Evolutionary conservation across 495 filamentous ascomycete species (phyloP), one percentile per base, ranked within the genome.

Genomic region (Tuber brumale): DNA sequence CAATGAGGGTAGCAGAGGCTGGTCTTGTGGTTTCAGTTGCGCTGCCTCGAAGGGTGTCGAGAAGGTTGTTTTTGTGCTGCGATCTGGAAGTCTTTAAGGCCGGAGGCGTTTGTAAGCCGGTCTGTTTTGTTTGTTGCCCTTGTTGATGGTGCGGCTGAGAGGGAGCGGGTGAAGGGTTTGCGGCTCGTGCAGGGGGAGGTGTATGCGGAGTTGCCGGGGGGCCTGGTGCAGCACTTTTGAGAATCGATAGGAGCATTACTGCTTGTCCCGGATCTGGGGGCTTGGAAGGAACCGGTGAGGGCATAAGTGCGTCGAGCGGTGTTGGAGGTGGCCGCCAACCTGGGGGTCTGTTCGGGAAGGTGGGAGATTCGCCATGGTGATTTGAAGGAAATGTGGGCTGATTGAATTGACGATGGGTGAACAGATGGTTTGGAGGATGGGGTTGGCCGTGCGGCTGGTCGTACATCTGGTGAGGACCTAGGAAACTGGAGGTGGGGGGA

Each of bases 391-490:
- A 78, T 10, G 27, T 39, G 39, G 48, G 69, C 41, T 78, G 78
- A 31, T 69, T 70, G 35, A 35, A 42, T 35, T 27, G 71, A 14
- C 44, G 73, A 10, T 75, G 43, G 89, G 79, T 88, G 87, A 70
- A 83, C 85, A 0, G 92, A 92, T 82, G 86, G 81, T 70, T 85
- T 92, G 23, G 90, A 89, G 74, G 87, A 90, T 79, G 87, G 89
- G 78, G 84, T 83, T 35, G 88, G 88, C 57, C 85, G 89, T 1
- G 78, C 90, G 39, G 85, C 86, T 72, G 91, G 90, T 83, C 90
- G 89, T 3, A 91, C 71, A 70, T 61, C 10, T 76, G 57, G 14
- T 44, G 72, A 3, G 75, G 72, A 23, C 45, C 57, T 35, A 42
- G n/a, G 35, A 80, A 76, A 41, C 75, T 66, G 39, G 80, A 81